Base-by-base conservation (phyloP, 139 green algal species). In the Coelastrella sp. region DNA sequence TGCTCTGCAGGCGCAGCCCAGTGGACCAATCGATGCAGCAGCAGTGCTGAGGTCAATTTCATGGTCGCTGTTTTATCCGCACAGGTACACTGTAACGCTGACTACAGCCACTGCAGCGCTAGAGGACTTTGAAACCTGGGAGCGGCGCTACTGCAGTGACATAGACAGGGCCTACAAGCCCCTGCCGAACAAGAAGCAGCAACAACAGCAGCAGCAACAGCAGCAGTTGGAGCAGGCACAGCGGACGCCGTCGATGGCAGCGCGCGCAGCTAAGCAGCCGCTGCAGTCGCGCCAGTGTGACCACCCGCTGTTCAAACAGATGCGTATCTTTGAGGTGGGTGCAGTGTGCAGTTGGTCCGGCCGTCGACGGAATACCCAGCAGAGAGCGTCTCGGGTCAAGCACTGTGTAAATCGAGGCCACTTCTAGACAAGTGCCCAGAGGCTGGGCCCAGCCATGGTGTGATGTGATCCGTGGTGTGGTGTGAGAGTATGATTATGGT, bases 71-170 rank as follows among this genome's bases (percentile, higher is more conserved):
- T 61, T 76, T 74, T 20, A 68, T 64, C n/a, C 8, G 19, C n/a
- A 23, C 85, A 89, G 85, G 85, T 79, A 73, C 73, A 81, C 56
- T 22, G 68, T 90, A 10, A 58, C 61, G 5, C 73, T 84, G 19
- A 84, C 73, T 59, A 90, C 85, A 20, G 59, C 73, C 16, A 90
- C 54, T 56, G 23, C 56, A 5, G 20, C 73, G 22, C 73, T 90
- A n/a, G 73, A 90, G 58, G 58, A 75, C 85, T 66, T 64, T n/a
- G 17, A 76, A 8, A 64, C 54, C 17, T 90, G 85, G 85, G 85
- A 90, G 85, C 11, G 20, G 10, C 19, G 57, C 8, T 90, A 90
- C 59, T 90, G 85, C 59, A 58, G 16, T 56, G 16, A 90, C 3
- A 4, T 83, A 14, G 85, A 90, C 73, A 66, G 47, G 7, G 13